These are phyloP conservation scores for Talaromyces atroroseus DNA, from an alignment of 2,329 filamentous ascomycete genomes.

Conservation along the genomic window DNA sequence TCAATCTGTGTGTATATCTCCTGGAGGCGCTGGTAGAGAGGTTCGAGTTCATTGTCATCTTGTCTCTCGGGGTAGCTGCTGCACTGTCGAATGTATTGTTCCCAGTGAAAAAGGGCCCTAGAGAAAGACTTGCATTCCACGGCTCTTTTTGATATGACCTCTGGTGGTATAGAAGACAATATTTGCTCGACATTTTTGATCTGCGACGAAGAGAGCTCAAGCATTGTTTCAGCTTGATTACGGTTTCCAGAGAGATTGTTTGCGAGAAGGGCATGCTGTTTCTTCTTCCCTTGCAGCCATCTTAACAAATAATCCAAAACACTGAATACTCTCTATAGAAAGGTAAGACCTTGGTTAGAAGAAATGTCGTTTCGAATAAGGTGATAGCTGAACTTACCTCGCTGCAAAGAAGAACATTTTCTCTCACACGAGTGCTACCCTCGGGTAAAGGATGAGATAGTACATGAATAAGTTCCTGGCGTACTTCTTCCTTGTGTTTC, in stretches of 20 bases:
- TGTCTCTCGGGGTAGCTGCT: slow-evolving; percentile 30
- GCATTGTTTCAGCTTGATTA: slow-evolving; percentile 24
- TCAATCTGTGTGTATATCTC: slow-evolving; percentile 97
- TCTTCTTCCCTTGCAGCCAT: slow-evolving; percentile 78
- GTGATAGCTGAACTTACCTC: slow-evolving; percentile 56
- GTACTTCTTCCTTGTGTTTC: slow-evolving; percentile 58
- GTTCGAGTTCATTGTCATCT: slow-evolving; percentile 51
- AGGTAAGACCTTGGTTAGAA: slow-evolving; percentile 9
- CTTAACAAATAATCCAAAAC: slow-evolving; percentile 86
- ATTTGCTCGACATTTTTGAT: slow-evolving; percentile 66
- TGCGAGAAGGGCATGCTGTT: slow-evolving; percentile 35
- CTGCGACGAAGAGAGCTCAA: slow-evolving; percentile 33
- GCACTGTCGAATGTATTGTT: slow-evolving; percentile 72
- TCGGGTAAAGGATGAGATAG: slow-evolving; percentile 58
- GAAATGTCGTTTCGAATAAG: neutral
- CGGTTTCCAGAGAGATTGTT: slow-evolving; percentile 24
- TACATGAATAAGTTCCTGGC: slow-evolving; percentile 68
- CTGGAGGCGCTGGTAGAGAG: slow-evolving; percentile 72
- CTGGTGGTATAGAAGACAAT: slow-evolving; percentile 62
- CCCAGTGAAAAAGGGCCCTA: slow-evolving; percentile 86
- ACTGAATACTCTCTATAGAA: slow-evolving; percentile 70
- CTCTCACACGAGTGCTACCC: slow-evolving; percentile 55
- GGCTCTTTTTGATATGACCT: slow-evolving; percentile 72
- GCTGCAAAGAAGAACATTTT: slow-evolving; percentile 77
- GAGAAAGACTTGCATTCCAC: slow-evolving; percentile 93